These are phyloP conservation scores for Cyclospora cayetanensis DNA, from an alignment of 169 alveolate species.

Conservation along the genomic window DNA sequence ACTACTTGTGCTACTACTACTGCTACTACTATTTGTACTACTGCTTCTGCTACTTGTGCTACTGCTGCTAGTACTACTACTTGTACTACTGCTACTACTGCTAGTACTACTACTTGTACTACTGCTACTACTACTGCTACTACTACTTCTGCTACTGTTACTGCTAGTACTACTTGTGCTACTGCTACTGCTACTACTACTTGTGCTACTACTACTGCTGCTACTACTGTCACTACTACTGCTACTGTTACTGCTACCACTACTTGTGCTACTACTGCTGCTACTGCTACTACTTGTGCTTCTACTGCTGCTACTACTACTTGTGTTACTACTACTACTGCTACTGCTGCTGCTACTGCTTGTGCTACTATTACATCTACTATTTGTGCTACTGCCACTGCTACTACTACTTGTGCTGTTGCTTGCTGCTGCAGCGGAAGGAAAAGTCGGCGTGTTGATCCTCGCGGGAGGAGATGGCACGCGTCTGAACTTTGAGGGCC, in stretches of 20 bases:
- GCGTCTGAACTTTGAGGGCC: slow-evolving; percentile 22
- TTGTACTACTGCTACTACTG: background rate
- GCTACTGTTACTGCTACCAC: background rate
- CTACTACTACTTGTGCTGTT: background rate
- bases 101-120: background rate
- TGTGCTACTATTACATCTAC: background rate
- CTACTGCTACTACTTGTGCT: background rate
- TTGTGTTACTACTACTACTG: background rate
- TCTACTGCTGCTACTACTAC: background rate
- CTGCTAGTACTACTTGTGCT: background rate
- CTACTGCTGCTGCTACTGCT: background rate
- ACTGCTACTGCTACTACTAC: background rate
- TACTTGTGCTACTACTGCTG: background rate
- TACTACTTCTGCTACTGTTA: background rate
- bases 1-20: background rate
- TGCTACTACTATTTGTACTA: background rate
- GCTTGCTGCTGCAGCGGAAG: slow-evolving; percentile 14
- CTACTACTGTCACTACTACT: background rate
- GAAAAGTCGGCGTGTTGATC: slow-evolving; percentile 26
- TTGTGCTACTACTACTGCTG: background rate
- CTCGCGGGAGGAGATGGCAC: slow-evolving; percentile 64
- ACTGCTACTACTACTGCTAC: background rate
- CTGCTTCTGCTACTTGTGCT: background rate
- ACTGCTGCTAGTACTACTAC: background rate
- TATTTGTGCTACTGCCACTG: background rate